These are phyloP conservation scores for Dactylellina drechsleri DNA, from an alignment of 2,329 filamentous ascomycete species.

Conservation along the genomic window DNA sequence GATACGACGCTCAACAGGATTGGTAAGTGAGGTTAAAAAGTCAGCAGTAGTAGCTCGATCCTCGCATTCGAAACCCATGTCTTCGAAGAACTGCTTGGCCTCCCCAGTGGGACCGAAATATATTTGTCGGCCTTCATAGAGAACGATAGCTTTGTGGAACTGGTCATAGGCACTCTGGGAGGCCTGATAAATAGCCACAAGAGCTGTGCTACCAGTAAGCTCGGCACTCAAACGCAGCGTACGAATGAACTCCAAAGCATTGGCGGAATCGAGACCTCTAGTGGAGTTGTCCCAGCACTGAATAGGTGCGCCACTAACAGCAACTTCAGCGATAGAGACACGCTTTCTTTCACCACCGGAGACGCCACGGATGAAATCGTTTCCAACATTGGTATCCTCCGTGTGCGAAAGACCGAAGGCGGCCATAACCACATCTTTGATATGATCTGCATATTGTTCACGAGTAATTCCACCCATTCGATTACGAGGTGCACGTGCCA, in stretches of 20 bases:
- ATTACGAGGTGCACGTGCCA: conserved; percentile 74
- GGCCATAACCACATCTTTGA: conserved; percentile 75
- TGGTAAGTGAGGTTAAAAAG: conserved; percentile 77
- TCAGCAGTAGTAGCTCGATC: conserved; percentile 75
- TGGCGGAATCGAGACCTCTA: conserved; percentile 76
- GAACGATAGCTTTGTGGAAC: conserved; percentile 78
- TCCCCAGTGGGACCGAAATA: conserved; percentile 73
- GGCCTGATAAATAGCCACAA: conserved; percentile 78
- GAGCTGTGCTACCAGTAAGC: conserved; percentile 70
- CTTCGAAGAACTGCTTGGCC: conserved; percentile 73
- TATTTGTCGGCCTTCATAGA: conserved; percentile 81
- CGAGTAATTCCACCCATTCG: conserved; percentile 72
- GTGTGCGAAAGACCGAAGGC: conserved; percentile 78
- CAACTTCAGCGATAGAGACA: conserved; percentile 74
- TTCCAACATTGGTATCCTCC: conserved; percentile 77
- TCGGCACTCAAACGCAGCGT: conserved; percentile 73
- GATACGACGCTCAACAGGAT: conserved; percentile 68
- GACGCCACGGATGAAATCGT: conserved; percentile 77
- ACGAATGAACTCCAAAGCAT: conserved; percentile 77
- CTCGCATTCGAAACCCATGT: conserved; percentile 75
- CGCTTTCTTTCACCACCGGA: conserved; percentile 79
- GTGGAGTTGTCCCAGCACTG: conserved; percentile 84
- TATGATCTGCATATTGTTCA: conserved; percentile 70
- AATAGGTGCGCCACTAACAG: conserved; percentile 67
- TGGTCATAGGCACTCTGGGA: conserved; percentile 54